Base-by-base conservation (phyloP, 2,329 filamentous ascomycete species). In the Colletotrichum caudatum region DNA sequence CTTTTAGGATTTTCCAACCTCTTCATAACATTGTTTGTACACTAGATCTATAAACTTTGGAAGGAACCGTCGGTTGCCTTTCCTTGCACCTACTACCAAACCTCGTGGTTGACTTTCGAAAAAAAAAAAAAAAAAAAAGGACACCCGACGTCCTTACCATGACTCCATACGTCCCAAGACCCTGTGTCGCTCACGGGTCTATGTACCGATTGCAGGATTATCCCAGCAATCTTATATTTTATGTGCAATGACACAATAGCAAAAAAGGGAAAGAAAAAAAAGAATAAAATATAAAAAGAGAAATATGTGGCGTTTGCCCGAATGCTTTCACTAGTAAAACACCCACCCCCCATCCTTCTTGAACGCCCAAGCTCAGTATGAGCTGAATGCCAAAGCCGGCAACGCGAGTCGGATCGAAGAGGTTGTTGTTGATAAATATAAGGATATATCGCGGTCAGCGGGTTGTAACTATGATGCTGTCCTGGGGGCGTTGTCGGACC, bases 41-140 rank as follows among this genome's bases (percentile, higher is more conserved):
- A 69, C 69, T 61, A 35, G 29, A 51, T 57, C 59, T 71, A 56
- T 58, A n/a, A 54, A 41, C 46, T 69, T 46, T 72, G 63, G 41
- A 69, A 64, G 64, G 69, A 65, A 29, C 37, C 44, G 57, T 56
- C 58, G 26, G 18, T 29, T 57, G 48, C 59, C 65, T 64, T 33
- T 64, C 59, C 60, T 50, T 56, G 33, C 54, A 72, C 65, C 65
- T 26, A 41, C 64, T 60, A 54, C 44, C 66, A 69, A 60, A 53
- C 65, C 58, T 39, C 44, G 54, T 59, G 59, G 59, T 64, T 56
- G 54, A 69, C 60, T 56, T 69, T 65, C 54, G 29, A 70, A 69
- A 69, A 67, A 67, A 72, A 64, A 67, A 67, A 72, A 64, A n/a
- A n/a, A 70, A 69, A 69, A 67, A 67, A 72, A 64, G 69, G 65